Conservation (phyloP, 1,284 basidiomycete genomes). For the Heimioporus punctisporus region DNA sequence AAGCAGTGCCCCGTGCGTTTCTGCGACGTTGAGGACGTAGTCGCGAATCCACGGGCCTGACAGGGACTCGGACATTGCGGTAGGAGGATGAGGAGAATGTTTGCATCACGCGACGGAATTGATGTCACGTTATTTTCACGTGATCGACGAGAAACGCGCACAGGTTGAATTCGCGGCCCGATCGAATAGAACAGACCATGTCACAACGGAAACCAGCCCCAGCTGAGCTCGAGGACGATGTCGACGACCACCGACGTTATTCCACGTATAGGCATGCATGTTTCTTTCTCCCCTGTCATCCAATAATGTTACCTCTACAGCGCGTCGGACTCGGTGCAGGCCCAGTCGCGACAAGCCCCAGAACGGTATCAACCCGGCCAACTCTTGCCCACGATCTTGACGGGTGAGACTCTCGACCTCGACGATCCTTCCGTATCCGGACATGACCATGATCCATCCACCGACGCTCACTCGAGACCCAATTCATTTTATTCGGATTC, state of each 20-base stretch:
- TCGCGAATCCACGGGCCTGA: slow-evolving; percentile 51
- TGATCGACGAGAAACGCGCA: slow-evolving; percentile 22
- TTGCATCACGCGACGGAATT: slow-evolving; percentile 10
- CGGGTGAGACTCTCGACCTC: slow-evolving; percentile 37
- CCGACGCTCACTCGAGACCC: slow-evolving; percentile 21
- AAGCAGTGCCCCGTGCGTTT: slow-evolving; percentile 48
- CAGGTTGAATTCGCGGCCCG: not conserved
- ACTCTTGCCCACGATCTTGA: slow-evolving; percentile 36
- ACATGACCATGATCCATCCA: slow-evolving; percentile 31
- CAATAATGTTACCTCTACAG: slow-evolving; percentile 7
- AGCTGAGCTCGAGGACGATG: not conserved
- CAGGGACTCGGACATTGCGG: slow-evolving; percentile 36
- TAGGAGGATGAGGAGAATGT: slow-evolving; percentile 1
- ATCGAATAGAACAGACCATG: slow-evolving; percentile 7
- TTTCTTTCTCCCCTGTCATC: not conserved
- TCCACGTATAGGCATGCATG: slow-evolving; percentile 4
- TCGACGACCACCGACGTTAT: slow-evolving; percentile 1
- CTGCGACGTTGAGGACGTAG: slow-evolving; percentile 50
- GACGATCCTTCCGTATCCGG: slow-evolving; percentile 25
- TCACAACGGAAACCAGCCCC: slow-evolving; percentile 26
- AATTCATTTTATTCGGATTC: slow-evolving; percentile 25
- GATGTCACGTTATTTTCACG: slow-evolving; percentile 23
- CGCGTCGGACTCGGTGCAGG: slow-evolving; percentile 2
- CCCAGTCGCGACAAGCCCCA: slow-evolving; percentile 14
- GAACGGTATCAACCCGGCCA: slow-evolving; percentile 38